Percentiles rank a stretch among this genome's conserved stretches.
Evolutionary conservation across 2,329 filamentous ascomycete species (phyloP).

Genomic region (Lachnellula suecica): DNA sequence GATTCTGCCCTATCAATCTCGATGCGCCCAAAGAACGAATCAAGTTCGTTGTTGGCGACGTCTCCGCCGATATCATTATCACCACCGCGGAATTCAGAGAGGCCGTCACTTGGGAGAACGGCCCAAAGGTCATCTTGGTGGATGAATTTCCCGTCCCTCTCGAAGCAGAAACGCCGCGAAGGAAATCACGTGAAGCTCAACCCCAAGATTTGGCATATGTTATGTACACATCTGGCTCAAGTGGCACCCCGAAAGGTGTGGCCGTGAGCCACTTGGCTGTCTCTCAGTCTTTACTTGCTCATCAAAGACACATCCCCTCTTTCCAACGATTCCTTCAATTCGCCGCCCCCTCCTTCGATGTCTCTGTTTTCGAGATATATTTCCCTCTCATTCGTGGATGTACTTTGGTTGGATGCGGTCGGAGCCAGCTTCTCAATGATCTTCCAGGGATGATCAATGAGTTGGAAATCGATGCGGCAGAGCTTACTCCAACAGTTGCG

Average conservation of each 20-base stretch:
- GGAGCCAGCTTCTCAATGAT: slow-evolving; percentile 71
- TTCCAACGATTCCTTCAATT: slow-evolving; percentile 88
- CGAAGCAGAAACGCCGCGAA: not conserved
- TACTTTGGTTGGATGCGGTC: slow-evolving; percentile 71
- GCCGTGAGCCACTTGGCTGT: slow-evolving; percentile 76
- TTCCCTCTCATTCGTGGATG: slow-evolving; percentile 75
- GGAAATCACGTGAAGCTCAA: slow-evolving; percentile 11
- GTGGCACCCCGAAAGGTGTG: slow-evolving; percentile 86
- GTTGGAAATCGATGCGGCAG: slow-evolving; percentile 76
- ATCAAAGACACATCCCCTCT: slow-evolving; percentile 71
- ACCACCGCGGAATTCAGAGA: slow-evolving; percentile 52
- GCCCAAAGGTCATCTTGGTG: slow-evolving; percentile 39
- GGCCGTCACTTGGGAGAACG: slow-evolving; percentile 36
- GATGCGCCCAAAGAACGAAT: slow-evolving; percentile 77
- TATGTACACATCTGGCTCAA: slow-evolving; percentile 92
- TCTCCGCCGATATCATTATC: slow-evolving; percentile 67
- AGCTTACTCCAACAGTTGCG: slow-evolving; percentile 86
- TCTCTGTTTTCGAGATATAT: slow-evolving; percentile 93
- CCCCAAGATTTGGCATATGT: slow-evolving; percentile 67
- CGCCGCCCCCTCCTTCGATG: slow-evolving; percentile 89
- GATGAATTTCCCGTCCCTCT: slow-evolving; percentile 34
- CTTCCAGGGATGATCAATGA: slow-evolving; percentile 64
- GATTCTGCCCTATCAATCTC: slow-evolving; percentile 81
- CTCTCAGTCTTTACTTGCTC: slow-evolving; percentile 79
- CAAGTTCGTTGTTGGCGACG: slow-evolving; percentile 77